Evolutionary conservation across 2,329 filamentous ascomycete species (phyloP).

Genomic region (Colletotrichum sp.): DNA sequence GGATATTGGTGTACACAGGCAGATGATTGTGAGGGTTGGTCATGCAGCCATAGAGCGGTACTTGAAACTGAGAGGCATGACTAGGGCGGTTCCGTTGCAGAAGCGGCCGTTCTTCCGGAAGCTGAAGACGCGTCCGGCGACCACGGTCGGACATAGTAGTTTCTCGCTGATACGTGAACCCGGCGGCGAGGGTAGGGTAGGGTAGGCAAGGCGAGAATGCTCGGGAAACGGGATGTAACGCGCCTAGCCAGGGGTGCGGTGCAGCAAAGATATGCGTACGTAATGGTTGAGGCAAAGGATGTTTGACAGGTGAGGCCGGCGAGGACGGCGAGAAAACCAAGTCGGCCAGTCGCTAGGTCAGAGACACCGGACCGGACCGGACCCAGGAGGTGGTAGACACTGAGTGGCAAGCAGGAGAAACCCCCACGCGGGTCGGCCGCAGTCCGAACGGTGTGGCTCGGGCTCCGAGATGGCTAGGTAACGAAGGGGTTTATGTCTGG

Average conservation of each 20-base stretch:
- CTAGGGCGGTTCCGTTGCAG: conserved; percentile 39
- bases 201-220: neutral
- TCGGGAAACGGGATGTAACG: neutral
- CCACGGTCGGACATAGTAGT: conserved; percentile 25
- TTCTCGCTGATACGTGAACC: neutral
- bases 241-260: neutral
- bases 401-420: neutral
- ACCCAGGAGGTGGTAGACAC: neutral
- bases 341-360: neutral
- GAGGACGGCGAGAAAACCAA: neutral
- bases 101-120: conserved; percentile 34
- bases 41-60: conserved; percentile 56
- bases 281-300: neutral
- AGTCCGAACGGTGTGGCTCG: neutral
- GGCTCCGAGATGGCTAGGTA: neutral
- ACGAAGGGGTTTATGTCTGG: neutral
- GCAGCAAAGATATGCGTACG: neutral
- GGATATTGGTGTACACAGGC: conserved; percentile 80
- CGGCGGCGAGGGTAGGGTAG: neutral
- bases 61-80: conserved; percentile 38
- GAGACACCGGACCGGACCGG: neutral
- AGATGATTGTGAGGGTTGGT: conserved; percentile 66
- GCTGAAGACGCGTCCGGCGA: conserved; percentile 18
- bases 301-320: neutral
- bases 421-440: conserved; percentile 1